phyloP scores from a whole-genome alignment of 2,329 filamentous ascomycete genomes.

The Dendrostoma leiphaemia region DNA sequence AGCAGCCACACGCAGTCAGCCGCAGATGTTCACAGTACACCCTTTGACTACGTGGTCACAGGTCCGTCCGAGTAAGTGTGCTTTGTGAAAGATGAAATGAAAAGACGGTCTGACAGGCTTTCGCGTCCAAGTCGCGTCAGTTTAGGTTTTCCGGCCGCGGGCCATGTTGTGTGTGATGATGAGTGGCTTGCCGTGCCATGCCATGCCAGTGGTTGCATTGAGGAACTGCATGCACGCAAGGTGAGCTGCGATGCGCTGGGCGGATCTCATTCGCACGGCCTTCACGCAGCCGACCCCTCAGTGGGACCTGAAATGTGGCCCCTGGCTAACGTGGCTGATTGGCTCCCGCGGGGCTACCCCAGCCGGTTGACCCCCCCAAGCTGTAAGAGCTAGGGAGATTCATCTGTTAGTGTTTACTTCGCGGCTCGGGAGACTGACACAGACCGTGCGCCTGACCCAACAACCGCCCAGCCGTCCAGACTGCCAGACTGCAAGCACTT shows the following conservation, averaged over 20 bases:
- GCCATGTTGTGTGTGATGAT: not conserved
- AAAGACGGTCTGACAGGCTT: too few relatives aligned
- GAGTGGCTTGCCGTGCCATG: not conserved
- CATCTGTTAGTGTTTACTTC: conserved; percentile 2
- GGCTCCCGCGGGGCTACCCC: not conserved
- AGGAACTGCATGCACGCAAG: not conserved
- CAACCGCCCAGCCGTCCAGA: too few relatives aligned
- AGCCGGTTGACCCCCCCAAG: too few relatives aligned
- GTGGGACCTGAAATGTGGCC: not conserved
- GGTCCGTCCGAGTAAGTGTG: not conserved
- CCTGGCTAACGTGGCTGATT: not conserved
- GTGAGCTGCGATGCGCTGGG: not conserved
- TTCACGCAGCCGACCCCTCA: not conserved
- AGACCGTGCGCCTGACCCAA: too few relatives aligned
- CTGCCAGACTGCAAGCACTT: not conserved
- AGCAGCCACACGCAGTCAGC: not conserved
- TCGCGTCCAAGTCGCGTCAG: too few relatives aligned
- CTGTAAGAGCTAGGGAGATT: too few relatives aligned
- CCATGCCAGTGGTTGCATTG: not conserved
- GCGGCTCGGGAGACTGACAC: not conserved
- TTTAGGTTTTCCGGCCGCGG: too few relatives aligned
- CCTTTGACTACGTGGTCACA: not conserved
- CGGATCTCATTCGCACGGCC: conserved; percentile 1
- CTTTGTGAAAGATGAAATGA: too few relatives aligned
- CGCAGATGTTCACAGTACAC: not conserved